Percentiles rank a stretch among this genome's conserved stretches.
These are phyloP conservation scores for Podospora bellae-mahoneyi DNA, from an alignment of 495 filamentous ascomycete species.

Conservation along the genomic window DNA sequence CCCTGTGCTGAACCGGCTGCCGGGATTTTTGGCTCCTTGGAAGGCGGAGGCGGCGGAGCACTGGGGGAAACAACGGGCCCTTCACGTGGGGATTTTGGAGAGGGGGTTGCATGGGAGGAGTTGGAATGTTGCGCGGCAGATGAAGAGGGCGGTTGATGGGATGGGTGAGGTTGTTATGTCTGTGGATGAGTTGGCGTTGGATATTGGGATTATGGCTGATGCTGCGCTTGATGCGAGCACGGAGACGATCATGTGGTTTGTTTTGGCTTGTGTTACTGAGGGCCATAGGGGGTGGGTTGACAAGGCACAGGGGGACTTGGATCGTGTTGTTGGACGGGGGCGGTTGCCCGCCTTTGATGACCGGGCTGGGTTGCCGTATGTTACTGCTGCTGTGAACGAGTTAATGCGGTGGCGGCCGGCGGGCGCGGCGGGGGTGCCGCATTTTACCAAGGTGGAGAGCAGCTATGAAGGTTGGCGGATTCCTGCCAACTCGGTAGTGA, in stretches of 20 bases:
- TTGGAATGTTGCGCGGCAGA: slow-evolving; percentile 1
- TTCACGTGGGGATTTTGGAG: slow-evolving; percentile 12
- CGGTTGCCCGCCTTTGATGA: slow-evolving; percentile 47
- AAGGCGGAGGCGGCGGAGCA: slow-evolving; percentile 9
- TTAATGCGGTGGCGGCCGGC: slow-evolving; percentile 54
- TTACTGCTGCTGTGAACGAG: slow-evolving; percentile 46
- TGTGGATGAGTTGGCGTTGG: slow-evolving; percentile 6
- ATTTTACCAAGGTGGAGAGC: slow-evolving; percentile 47
- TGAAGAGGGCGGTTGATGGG: slow-evolving; percentile 2
- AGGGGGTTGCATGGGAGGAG: not conserved
- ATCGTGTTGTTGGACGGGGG: slow-evolving; percentile 39
- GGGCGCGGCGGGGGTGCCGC: slow-evolving; percentile 49
- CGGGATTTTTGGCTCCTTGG: slow-evolving; percentile 6
- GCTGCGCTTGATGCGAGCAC: slow-evolving; percentile 10
- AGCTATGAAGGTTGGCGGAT: slow-evolving; percentile 34
- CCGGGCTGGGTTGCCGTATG: slow-evolving; percentile 45
- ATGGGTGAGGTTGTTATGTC: slow-evolving; percentile 1
- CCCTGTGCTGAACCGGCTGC: slow-evolving; percentile 8
- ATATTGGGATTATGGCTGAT: slow-evolving; percentile 13
- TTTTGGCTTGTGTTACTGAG: not conserved
- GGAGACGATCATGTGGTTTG: slow-evolving; percentile 5
- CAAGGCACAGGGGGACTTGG: slow-evolving; percentile 52
- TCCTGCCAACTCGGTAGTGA: slow-evolving; percentile 34
- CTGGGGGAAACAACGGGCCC: slow-evolving; percentile 4
- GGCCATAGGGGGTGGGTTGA: not conserved